Evolutionary conservation across 1,284 basidiomycete genomes (phyloP).

Genomic region (Pseudomicrostroma phylloplanum): DNA sequence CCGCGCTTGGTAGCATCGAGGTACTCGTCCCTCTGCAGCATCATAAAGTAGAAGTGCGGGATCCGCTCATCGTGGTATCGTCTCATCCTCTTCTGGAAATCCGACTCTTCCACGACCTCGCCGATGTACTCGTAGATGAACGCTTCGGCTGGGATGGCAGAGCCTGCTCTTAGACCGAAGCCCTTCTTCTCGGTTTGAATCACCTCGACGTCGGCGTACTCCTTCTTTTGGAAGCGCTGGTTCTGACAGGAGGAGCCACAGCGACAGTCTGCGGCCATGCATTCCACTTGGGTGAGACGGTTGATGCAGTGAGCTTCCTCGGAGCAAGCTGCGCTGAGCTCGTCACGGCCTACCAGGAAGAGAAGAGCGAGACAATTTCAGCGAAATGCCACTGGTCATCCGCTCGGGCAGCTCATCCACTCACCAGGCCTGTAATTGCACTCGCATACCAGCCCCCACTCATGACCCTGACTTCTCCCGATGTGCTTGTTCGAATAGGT

Average conservation of each 20-base stretch:
- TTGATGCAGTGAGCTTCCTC: slow-evolving; percentile 91
- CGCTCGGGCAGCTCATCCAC: background rate
- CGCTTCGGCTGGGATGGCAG: slow-evolving; percentile 65
- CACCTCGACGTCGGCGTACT: slow-evolving; percentile 83
- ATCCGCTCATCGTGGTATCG: slow-evolving; percentile 89
- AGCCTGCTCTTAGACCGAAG: slow-evolving; percentile 75
- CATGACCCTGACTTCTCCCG: slow-evolving; percentile 75
- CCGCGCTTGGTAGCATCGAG: slow-evolving; percentile 97
- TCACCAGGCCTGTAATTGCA: slow-evolving; percentile 26
- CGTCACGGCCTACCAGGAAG: slow-evolving; percentile 15
- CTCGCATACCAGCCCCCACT: slow-evolving; percentile 52
- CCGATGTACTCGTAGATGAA: slow-evolving; percentile 99
- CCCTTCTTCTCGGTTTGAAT: slow-evolving; percentile 94
- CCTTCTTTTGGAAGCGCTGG: slow-evolving; percentile 72
- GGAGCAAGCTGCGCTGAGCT: slow-evolving; percentile 64
- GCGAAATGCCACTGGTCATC: no score
- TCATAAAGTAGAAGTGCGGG: slow-evolving; percentile 99
- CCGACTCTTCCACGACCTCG: slow-evolving; percentile 80
- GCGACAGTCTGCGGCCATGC: slow-evolving; percentile 76
- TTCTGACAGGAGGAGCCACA: slow-evolving; percentile 79
- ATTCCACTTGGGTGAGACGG: slow-evolving; percentile 92
- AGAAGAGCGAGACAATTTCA: background rate
- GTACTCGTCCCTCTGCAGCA: slow-evolving; percentile 97
- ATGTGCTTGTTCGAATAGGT: slow-evolving; percentile 81
- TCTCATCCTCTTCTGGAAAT: slow-evolving; percentile 88